Conservation (phyloP, 306 rosid species). For the Trifolium subterraneum region DNA sequence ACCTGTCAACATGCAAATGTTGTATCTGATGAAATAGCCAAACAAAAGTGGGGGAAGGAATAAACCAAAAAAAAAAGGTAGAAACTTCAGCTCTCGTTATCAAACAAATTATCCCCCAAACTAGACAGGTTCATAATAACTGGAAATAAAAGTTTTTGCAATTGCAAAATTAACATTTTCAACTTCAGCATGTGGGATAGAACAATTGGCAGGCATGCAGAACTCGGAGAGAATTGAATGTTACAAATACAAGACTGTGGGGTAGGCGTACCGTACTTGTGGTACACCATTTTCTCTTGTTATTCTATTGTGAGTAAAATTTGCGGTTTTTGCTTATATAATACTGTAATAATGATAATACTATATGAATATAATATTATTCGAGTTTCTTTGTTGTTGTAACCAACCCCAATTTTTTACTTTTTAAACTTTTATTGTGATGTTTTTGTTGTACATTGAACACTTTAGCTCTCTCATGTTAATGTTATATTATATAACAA, state of each 20-base stretch:
- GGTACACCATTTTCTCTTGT: too few relatives aligned
- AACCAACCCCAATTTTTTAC: too few relatives aligned
- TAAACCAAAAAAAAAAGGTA: neutral
- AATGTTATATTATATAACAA: too few relatives aligned
- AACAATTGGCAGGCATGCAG: constrained; percentile 1
- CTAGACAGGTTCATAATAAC: constrained; percentile 31
- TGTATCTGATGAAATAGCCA: constrained; percentile 8
- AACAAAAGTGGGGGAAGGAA: constrained; percentile 14
- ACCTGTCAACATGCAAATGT: constrained; percentile 61
- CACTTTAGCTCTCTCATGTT: too few relatives aligned
- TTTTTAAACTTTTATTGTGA: too few relatives aligned
- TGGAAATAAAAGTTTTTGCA: constrained; percentile 24
- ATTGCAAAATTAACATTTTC: constrained; percentile 31
- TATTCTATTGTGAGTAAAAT: too few relatives aligned
- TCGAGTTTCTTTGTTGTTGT: too few relatives aligned
- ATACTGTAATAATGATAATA: too few relatives aligned
- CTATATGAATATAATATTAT: too few relatives aligned
- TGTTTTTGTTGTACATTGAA: too few relatives aligned
- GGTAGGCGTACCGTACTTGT: too few relatives aligned
- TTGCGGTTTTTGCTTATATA: too few relatives aligned
- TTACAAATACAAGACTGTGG: constrained; percentile 12
- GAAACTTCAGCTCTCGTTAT: constrained; percentile 22
- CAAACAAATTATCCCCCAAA: constrained; percentile 12
- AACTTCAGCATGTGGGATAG: neutral
- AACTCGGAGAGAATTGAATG: neutral